Evolutionary conservation across 2,329 filamentous ascomycete genomes (phyloP).

Genomic region (Fusarium annulatum): DNA sequence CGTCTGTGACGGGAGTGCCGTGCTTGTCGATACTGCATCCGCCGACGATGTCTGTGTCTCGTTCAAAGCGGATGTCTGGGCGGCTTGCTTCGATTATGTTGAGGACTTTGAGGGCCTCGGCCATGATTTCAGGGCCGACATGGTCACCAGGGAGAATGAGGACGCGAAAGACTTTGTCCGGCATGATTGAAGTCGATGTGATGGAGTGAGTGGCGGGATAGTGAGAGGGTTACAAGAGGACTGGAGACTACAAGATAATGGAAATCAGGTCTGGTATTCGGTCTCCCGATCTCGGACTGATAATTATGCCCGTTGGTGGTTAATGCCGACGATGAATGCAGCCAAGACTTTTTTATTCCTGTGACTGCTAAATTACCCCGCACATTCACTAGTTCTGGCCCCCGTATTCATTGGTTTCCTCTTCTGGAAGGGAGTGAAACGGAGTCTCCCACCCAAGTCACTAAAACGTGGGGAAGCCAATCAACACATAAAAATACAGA

Average conservation of each 20-base stretch:
- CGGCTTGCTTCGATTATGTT: slow-evolving; percentile 52
- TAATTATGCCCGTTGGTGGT: not conserved
- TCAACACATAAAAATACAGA: not conserved
- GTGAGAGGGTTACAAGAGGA: not conserved
- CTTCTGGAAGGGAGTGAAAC: not conserved
- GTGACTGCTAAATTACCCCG: slow-evolving; percentile 12
- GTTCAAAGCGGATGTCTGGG: slow-evolving; percentile 46
- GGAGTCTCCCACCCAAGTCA: not conserved
- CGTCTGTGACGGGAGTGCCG: slow-evolving; percentile 56
- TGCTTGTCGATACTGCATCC: slow-evolving; percentile 58
- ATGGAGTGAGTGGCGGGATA: not conserved
- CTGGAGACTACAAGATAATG: not conserved
- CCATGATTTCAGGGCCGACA: slow-evolving; percentile 59
- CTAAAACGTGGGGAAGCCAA: not conserved
- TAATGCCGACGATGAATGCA: not conserved
- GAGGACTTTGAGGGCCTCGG: slow-evolving; percentile 59
- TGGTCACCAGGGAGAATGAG: slow-evolving; percentile 60
- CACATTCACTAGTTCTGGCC: not conserved
- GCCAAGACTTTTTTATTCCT: slow-evolving; percentile 15
- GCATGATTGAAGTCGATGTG: not conserved
- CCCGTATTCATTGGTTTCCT: not conserved
- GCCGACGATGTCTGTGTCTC: slow-evolving; percentile 45
- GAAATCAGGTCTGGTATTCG: not conserved
- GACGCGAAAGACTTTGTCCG: slow-evolving; percentile 43
- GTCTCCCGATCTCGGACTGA: not conserved